A percentile compares a stretch with the other conserved stretches of the same genome.
Conservation (phyloP, 352 stramenopile species). For the Phytophthora citricola region DNA sequence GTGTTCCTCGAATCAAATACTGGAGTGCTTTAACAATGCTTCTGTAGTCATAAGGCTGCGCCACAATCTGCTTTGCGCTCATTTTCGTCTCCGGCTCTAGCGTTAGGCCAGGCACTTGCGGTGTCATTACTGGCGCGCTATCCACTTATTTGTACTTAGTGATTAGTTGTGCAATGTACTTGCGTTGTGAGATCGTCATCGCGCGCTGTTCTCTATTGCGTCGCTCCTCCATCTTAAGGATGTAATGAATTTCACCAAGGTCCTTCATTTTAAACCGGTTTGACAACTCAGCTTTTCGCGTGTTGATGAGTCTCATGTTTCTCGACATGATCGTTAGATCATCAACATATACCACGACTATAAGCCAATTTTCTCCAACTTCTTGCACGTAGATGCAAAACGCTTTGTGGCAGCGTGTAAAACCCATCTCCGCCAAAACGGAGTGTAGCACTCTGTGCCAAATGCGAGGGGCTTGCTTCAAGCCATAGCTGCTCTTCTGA, state of each 20-base stretch:
- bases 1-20: constrained; percentile 35
- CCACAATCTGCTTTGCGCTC: constrained; percentile 22
- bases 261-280: constrained; percentile 43
- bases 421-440: constrained; percentile 18
- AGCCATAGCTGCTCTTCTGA: constrained; percentile 15
- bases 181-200: neutral
- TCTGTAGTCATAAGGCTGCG: constrained; percentile 28
- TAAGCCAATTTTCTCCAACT: constrained; percentile 35
- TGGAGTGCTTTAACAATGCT: constrained; percentile 29
- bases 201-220: constrained; percentile 5
- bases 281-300: constrained; percentile 28
- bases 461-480: constrained; percentile 22
- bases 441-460: constrained; percentile 33
- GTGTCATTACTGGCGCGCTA: constrained; percentile 2
- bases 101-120: constrained; percentile 5
- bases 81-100: constrained; percentile 30
- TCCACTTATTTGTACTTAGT: constrained; percentile 4
- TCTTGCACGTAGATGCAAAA: constrained; percentile 41
- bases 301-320: constrained; percentile 20
- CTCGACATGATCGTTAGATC: constrained; percentile 32
- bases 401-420: constrained; percentile 35
- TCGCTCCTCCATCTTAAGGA: constrained; percentile 28
- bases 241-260: constrained; percentile 37
- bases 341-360: constrained; percentile 37
- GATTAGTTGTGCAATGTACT: neutral